Evolutionary conservation across 495 filamentous ascomycete species (phyloP), one percentile per base, ranked within the genome.

Genomic region (Penicillium samsonianum): DNA sequence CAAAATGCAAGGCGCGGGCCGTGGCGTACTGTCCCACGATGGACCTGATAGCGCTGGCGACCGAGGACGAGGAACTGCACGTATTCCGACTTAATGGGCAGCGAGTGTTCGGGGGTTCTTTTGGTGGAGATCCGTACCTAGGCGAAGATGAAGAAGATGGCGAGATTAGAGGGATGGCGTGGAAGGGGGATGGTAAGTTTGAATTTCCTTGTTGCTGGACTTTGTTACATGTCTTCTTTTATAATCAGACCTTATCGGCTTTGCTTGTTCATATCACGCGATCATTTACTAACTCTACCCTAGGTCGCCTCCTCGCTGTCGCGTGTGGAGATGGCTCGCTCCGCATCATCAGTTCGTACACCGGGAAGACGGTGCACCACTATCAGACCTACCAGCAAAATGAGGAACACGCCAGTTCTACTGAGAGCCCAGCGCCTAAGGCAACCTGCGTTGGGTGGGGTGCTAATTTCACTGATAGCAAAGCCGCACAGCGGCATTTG

Each of bases 1-100:
- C 78, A 59, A 80, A 77, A 66, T 79, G 84, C 61, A 82, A 85
- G 55, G 59, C 78, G 43, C 71, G 74, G 53, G 79, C 84, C 50
- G 65, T 92, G 30, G 77, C 87, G 16, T 90, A 88, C 71, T 93
- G 90, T 73, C 91, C 91, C 10, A 84, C 84, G 23, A 90, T 93
- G 82, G 90, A 94, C 72, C 79, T 96, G 51, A 74, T 90, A 40
- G 87, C 86, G 12, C 74, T 90, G 33, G 87, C 85, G n/a, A 86
- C 86, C 4, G 73, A 81, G 14, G 82, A 87, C 56, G 80, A 85
- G 25, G 77, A 84, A 52, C 66, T 90, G 37, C 71, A 80, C 52
- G 82, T 89, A 11, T 89, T 83, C 64, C 76, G 90, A 60, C 62
- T 90, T 47, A 91, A 89, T 51, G 85, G 85, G 0, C 86, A 88